Conservation (phyloP, 257 asterid species). For the Forsythia viridissima region DNA sequence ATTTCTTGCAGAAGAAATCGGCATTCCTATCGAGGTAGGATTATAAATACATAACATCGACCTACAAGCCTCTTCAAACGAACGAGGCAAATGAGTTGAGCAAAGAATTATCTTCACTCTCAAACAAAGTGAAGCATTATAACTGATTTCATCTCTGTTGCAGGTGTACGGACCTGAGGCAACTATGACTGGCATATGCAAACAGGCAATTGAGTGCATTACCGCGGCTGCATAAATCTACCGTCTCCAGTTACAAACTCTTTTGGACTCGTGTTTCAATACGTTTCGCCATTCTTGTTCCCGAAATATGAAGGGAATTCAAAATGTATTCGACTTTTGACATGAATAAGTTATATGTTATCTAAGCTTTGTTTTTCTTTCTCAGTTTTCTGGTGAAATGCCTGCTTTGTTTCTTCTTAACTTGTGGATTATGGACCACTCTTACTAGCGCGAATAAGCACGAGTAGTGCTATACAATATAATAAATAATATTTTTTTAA, state of each 20-base stretch:
- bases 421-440: too few species aligned
- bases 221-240: conserved; percentile 48
- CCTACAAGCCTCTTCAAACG: neutral
- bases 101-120: neutral
- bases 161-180: conserved; percentile 96
- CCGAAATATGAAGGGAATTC: neutral
- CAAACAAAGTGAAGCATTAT: neutral
- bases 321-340: neutral
- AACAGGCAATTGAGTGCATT: conserved; percentile 78
- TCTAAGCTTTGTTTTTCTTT: neutral
- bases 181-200: conserved; percentile 88
- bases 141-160: neutral
- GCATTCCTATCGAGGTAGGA: conserved; percentile 90
- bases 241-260: neutral
- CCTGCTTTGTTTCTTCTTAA: too few species aligned
- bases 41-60: neutral
- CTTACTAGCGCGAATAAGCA: too few species aligned
- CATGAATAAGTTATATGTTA: too few species aligned
- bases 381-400: neutral
- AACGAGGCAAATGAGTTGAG: too few species aligned
- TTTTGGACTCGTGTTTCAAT: neutral
- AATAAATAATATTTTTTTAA: too few species aligned
- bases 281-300: neutral
- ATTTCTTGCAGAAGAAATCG: conserved; percentile 81
- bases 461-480: too few species aligned